phyloP scores from a whole-genome alignment of 805 yeast genomes.

The Kodamaea leandrae region DNA sequence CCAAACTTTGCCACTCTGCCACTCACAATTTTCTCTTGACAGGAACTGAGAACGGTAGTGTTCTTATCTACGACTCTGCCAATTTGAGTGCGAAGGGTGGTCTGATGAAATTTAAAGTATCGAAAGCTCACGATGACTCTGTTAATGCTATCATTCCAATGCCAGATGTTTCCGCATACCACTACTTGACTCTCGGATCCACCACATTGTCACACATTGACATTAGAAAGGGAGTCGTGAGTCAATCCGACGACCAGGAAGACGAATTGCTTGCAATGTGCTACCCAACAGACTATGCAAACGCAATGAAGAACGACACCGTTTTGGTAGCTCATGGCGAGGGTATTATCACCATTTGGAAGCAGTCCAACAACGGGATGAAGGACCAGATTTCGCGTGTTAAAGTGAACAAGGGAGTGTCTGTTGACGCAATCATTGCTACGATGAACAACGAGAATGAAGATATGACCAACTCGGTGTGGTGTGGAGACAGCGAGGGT shows the following conservation, averaged over 20 bases:
- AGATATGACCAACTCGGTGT: conserved; percentile 47
- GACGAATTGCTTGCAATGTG: conserved; percentile 84
- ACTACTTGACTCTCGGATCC: conserved; percentile 76
- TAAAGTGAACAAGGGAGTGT: conserved; percentile 62
- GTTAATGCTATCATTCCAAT: conserved; percentile 71
- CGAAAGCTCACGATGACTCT: conserved; percentile 69
- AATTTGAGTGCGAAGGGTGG: conserved; percentile 40
- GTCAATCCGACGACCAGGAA: conserved; percentile 83
- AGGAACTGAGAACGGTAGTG: conserved; percentile 69
- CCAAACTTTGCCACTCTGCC: conserved; percentile 45
- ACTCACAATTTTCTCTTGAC: conserved; percentile 50
- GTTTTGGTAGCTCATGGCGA: conserved; percentile 86
- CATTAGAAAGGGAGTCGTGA: conserved; percentile 63
- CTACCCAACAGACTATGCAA: conserved; percentile 52
- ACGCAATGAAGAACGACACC: conserved; percentile 52
- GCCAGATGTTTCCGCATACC: conserved; percentile 71
- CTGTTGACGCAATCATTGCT: conserved; percentile 68
- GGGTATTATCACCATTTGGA: conserved; percentile 88
- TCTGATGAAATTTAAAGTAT: conserved; percentile 44
- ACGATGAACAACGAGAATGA: conserved; percentile 53
- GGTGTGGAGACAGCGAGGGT: conserved; percentile 84
- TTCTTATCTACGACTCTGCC: conserved; percentile 61
- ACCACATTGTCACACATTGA: conserved; percentile 80
- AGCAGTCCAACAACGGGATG: conserved; percentile 61
- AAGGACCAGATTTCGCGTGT: conserved; percentile 80